Evolutionary conservation across 1,284 basidiomycete species (phyloP).

Genomic region (Microbotryum violaceum): DNA sequence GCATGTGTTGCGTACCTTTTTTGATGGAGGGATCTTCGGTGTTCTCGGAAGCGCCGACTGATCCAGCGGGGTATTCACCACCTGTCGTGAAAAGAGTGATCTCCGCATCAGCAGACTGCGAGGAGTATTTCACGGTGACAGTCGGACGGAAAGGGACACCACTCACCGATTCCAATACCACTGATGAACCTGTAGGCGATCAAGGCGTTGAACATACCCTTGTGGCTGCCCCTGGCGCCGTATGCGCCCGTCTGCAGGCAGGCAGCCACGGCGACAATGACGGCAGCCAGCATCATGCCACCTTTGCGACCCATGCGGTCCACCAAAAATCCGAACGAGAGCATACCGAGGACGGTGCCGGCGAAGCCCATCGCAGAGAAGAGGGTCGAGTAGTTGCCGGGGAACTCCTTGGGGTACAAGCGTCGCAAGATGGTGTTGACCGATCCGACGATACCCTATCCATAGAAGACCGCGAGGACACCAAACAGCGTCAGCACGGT

Average conservation of each 20-base stretch:
- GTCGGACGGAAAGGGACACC: too few species aligned
- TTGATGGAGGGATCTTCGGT: slow-evolving; percentile 68
- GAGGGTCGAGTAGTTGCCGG: slow-evolving; percentile 13
- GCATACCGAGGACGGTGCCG: slow-evolving; percentile 64
- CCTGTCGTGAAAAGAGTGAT: slow-evolving; percentile 43
- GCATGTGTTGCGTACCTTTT: slow-evolving; percentile 72
- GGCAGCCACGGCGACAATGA: slow-evolving; percentile 33
- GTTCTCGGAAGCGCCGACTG: slow-evolving; percentile 83
- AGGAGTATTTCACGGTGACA: background rate
- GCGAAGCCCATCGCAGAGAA: slow-evolving; percentile 57
- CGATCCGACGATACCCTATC: slow-evolving; percentile 2
- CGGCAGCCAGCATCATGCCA: slow-evolving; percentile 58
- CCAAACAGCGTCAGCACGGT: too few species aligned
- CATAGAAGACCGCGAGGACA: too few species aligned
- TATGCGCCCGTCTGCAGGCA: slow-evolving; percentile 55
- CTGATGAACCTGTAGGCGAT: slow-evolving; percentile 74
- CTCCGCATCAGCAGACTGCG: background rate
- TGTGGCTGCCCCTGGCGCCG: slow-evolving; percentile 63
- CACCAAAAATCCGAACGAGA: slow-evolving; percentile 55
- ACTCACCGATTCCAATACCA: slow-evolving; percentile 54
- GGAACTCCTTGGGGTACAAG: slow-evolving; percentile 15
- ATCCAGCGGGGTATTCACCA: slow-evolving; percentile 84
- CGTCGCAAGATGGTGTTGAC: slow-evolving; percentile 20
- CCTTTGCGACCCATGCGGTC: slow-evolving; percentile 82
- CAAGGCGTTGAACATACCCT: slow-evolving; percentile 67